phyloP scores from a whole-genome alignment of 352 stramenopile species.

The Pythium dissotocum region DNA sequence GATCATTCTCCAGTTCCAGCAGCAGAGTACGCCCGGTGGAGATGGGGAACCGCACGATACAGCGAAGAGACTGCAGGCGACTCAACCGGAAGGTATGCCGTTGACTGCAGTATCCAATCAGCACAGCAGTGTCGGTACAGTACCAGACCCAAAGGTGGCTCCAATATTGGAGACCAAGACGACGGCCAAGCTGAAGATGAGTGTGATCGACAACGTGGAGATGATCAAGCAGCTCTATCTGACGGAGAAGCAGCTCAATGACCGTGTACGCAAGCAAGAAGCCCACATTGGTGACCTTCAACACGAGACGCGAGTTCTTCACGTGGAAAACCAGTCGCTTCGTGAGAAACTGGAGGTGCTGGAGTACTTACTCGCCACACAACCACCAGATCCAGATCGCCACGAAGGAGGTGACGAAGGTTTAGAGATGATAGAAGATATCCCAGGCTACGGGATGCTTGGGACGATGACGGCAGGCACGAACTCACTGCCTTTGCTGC shows the following conservation, averaged over 20 bases:
- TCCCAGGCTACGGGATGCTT: slow-evolving; percentile 41
- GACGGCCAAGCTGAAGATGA: slow-evolving; percentile 41
- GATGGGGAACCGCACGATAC: neutral
- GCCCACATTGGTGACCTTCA: slow-evolving; percentile 29
- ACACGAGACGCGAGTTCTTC: slow-evolving; percentile 44
- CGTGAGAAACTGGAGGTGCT: slow-evolving; percentile 61
- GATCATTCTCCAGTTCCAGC: slow-evolving; percentile 42
- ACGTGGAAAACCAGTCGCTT: slow-evolving; percentile 56
- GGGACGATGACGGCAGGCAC: slow-evolving; percentile 2
- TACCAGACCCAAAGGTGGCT: neutral
- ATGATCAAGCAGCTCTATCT: slow-evolving; percentile 57
- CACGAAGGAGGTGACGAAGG: neutral
- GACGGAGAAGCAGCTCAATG: slow-evolving; percentile 44
- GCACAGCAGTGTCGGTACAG: neutral
- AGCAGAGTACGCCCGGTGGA: slow-evolving; percentile 2
- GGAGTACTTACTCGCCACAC: slow-evolving; percentile 43
- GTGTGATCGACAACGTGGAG: slow-evolving; percentile 58
- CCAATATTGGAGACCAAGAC: slow-evolving; percentile 11
- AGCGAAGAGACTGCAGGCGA: neutral
- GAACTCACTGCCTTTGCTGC: slow-evolving; percentile 11
- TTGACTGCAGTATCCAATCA: neutral
- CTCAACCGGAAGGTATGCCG: neutral
- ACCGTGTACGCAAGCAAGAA: slow-evolving; percentile 27
- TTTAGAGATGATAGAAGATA: slow-evolving; percentile 25
- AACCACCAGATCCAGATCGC: slow-evolving; percentile 7